Evolutionary conservation across 345 rosid genomes (phyloP), one percentile per base, ranked within the genome.

Genomic region (Clarkia xantiana): DNA sequence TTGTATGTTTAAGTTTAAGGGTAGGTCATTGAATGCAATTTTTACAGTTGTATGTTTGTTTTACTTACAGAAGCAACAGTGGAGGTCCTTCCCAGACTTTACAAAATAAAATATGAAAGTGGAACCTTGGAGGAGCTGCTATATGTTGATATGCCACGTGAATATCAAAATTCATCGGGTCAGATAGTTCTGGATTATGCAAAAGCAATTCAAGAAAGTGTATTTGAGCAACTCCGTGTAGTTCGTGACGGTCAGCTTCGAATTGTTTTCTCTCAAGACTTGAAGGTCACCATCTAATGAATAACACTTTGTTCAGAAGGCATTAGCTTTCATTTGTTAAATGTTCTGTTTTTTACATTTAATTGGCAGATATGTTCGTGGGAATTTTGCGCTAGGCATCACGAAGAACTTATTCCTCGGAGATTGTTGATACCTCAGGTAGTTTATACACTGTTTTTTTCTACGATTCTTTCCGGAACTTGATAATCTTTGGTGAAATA

Each of bases 401-500:
- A 77, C 54, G 79, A 77, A 62, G 82, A 77, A 49, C 74, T 77
- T 45, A 73, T 77, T 18, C 79, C 77, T 47, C 59, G 79, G 59
- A 68, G 71, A 62, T 64, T 71, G 59, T 65, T 77, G 59, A 65
- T 66, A 56, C 79, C 79, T 29, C 82, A 77, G 82, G 82, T 77
- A 20, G 16, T 39, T 15, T 9, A 49, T 3, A 49, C 7, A 29
- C 17, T 25, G 16, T 3, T 49, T 29, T 10, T 29, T 2, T 23
- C 3, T 23, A 3, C 36, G 9, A 1, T 29, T 29, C 0, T 5
- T 29, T 29, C 8, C 8, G 36, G 36, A 29, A 29, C 36, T 29
- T 29, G 36, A 29, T 29, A 29, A 29, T 5, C 25, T 5, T 22
- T 22, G 25, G 2, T 22, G 5, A 22, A 22, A 22, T 2, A 22